Conservation (phyloP, 805 yeast genomes). For the Metschnikowia koreensis region DNA sequence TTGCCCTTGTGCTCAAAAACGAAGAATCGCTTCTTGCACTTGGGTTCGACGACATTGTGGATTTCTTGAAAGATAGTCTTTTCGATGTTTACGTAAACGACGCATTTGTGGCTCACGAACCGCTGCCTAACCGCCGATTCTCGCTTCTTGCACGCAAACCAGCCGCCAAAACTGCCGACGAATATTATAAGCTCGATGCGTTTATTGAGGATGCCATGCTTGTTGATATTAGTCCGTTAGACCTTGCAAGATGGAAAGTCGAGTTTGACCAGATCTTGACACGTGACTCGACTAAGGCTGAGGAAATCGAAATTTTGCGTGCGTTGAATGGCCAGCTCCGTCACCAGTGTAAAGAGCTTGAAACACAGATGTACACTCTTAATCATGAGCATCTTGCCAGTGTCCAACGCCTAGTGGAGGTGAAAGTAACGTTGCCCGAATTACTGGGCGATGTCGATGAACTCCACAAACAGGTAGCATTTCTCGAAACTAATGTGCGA, state of each 20-base stretch:
- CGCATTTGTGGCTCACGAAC: conserved; percentile 25
- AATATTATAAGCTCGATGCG: conserved; percentile 62
- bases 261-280: conserved; percentile 76
- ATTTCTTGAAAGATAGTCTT: conserved; percentile 73
- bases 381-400: conserved; percentile 82
- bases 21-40: conserved; percentile 55
- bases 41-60: conserved; percentile 73
- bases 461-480: conserved; percentile 44
- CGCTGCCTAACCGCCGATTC: conserved; percentile 14
- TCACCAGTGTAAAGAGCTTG: conserved; percentile 69
- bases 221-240: conserved; percentile 69
- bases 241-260: conserved; percentile 63
- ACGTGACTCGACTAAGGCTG: conserved; percentile 61
- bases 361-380: conserved; percentile 62
- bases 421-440: conserved; percentile 72
- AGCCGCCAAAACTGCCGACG: conserved; percentile 7
- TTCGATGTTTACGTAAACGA: conserved; percentile 65
- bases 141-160: conserved; percentile 24
- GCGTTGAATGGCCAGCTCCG: conserved; percentile 69
- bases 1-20: conserved; percentile 74
- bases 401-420: conserved; percentile 83
- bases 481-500: conserved; percentile 28
- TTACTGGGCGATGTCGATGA: conserved; percentile 72
- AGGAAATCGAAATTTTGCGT: conserved; percentile 57
- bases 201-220: conserved; percentile 78